These are phyloP conservation scores for Aspergillus fructus DNA, from an alignment of 2,329 filamentous ascomycete species.

Conservation along the genomic window DNA sequence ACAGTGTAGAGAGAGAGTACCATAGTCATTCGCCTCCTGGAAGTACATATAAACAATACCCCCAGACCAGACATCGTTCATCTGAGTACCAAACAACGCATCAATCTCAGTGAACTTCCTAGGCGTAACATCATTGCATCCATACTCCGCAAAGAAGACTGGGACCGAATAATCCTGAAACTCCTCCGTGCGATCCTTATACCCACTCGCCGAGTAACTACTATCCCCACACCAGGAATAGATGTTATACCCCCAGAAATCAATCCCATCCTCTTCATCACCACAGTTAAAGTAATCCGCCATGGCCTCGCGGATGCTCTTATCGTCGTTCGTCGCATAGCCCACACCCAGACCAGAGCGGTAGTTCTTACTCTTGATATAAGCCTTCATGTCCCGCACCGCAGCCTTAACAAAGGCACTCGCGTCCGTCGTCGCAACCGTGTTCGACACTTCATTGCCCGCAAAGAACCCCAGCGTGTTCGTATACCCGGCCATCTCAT, in stretches of 20 bases:
- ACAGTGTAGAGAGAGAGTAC: constrained; percentile 61
- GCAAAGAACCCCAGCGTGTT: constrained; percentile 97
- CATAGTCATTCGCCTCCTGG: constrained; percentile 84
- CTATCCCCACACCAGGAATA: constrained; percentile 97
- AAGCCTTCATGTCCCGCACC: constrained; percentile 88
- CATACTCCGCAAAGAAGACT: constrained; percentile 96
- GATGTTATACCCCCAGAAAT: constrained; percentile 99
- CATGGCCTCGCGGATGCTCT: constrained; percentile 74
- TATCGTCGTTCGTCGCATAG: constrained; percentile 92
- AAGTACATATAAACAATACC: constrained; percentile 99
- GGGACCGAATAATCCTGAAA: constrained; percentile 87
- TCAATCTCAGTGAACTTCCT: constrained; percentile 82
- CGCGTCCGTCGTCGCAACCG: constrained; percentile 78
- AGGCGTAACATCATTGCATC: constrained; percentile 73
- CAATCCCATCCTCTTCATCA: constrained; percentile 63
- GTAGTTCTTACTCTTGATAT: constrained; percentile 77
- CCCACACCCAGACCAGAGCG: constrained; percentile 82
- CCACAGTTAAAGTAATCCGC: constrained; percentile 95
- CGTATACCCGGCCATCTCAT: constrained; percentile 73
- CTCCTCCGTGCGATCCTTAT: constrained; percentile 75
- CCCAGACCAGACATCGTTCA: constrained; percentile 85
- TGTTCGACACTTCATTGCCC: constrained; percentile 94
- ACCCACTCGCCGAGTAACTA: constrained; percentile 73
- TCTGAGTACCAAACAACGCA: constrained; percentile 73
- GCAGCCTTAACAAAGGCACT: constrained; percentile 96